Conservation (phyloP, 106 monocot genomes). For the Posidonia australis region DNA sequence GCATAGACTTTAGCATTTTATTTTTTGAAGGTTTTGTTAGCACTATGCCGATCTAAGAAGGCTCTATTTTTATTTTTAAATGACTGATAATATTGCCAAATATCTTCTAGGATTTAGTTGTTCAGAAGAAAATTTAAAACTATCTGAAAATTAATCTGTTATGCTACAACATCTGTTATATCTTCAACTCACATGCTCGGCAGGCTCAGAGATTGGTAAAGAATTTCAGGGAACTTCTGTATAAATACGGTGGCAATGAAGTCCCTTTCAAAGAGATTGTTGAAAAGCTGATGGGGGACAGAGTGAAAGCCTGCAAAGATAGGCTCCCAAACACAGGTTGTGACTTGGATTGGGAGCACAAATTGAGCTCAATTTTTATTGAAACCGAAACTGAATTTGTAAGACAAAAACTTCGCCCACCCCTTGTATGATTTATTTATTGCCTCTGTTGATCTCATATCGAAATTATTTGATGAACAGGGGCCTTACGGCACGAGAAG, state of each 20-base stretch:
- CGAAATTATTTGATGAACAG: conserved; percentile 10
- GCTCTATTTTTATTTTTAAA: too few species aligned
- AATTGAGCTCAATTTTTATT: conserved; percentile 57
- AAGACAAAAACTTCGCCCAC: conserved; percentile 2
- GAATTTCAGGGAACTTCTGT: conserved; percentile 35
- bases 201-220: conserved; percentile 37
- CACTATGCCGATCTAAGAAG: too few species aligned
- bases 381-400: conserved; percentile 54
- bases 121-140: too few species aligned
- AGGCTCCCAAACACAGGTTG: conserved; percentile 68
- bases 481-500: conserved; percentile 79
- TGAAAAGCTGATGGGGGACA: conserved; percentile 55
- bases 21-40: too few species aligned
- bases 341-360: conserved; percentile 45
- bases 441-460: not conserved
- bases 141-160: too few species aligned
- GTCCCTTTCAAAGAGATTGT: conserved; percentile 36
- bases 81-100: too few species aligned
- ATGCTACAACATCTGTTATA: too few species aligned
- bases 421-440: not conserved
- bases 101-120: too few species aligned
- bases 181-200: not conserved
- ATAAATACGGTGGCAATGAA: conserved; percentile 25
- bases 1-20: too few species aligned
- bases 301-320: conserved; percentile 32